Evolutionary conservation across 306 rosid species (phyloP), one percentile per base, ranked within the genome.

Genomic region (Cucurbita ficifolia): DNA sequence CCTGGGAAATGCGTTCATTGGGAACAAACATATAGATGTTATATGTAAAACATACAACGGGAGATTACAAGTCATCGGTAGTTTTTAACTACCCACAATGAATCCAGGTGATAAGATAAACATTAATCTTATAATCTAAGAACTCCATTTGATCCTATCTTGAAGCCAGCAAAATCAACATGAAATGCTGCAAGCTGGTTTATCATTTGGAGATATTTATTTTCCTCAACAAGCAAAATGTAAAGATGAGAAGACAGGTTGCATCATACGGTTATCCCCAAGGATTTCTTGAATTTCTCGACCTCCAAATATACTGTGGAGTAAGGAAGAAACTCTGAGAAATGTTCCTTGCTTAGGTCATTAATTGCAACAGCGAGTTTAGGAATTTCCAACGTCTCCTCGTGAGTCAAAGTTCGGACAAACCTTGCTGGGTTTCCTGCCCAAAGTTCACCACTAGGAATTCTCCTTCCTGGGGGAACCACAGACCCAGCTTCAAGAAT

Each of bases 401-500:
- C 99, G 73, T 89, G 93, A 67, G 93, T 82, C 76, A 91, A 76
- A 36, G 90, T 79, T 82, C 96, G 87, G 71, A 95, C 93, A 86
- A 84, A 91, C 83, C 85, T 87, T 12, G 99, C 99, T 2, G 99
- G 99, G 80, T 95, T 95, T 79, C 99, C 97, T 5, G 96, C 97
- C 99, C 96, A 95, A 61, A 95, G 96, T 84, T 95, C 96, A 58
- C 96, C 97, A 0, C 90, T 83, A 17, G 99, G 99, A 69, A 95
- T 95, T 77, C 97, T 84, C 82, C 97, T 88, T 67, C 99, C 99
- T 0, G 97, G 97, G 9, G 99, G 97, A 80, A 95, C 86, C 10
- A 95, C 97, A 29, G 99, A 95, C 76, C 99, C 99, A 71, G 99
- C 97, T 87, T 95, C 99, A 46, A 95, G 91, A 79, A 95, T 95